Base-by-base conservation (phyloP, 2,329 filamentous ascomycete species). In the Tolypocladium tropicale region DNA sequence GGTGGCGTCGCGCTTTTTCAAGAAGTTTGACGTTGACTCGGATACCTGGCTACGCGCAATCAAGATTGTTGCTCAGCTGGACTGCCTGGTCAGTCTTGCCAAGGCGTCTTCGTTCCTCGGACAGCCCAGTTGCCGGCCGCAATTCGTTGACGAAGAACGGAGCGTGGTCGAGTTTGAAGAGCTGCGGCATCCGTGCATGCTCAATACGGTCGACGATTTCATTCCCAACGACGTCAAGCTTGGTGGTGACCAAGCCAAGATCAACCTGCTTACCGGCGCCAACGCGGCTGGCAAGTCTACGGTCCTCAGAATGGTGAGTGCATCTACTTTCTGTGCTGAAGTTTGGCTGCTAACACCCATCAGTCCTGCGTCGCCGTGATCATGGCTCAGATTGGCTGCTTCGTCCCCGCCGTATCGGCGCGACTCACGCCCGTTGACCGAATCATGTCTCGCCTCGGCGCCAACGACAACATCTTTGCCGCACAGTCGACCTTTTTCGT, bases 401-500 rank as follows among this genome's bases (percentile, higher is more conserved):
- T 95, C 63, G 84, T 99, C 1, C 94, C 94, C 1, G 92, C 90
- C 57, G 78, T 81, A 21, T 90, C 85, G 3, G 94, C 94, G 1
- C 84, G 81, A 3, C 79, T 99, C 49, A 97, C 93, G 0, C 93
- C 94, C 0, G 85, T 95, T 3, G 94, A 99, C 69, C 89, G 94
- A 55, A 97, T 99, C 76, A 99, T 99, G 94, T 97, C 93, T 11
- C 90, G 94, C 50, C 83, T 99, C 0, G 94, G 94, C 11, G 94
- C 94, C 52, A 96, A 97, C 66, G 94, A 99, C 82, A 97, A 97
- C 72, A 99, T 99, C 64, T 97, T 99, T 68, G 94, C 93, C 1
- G 90, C 93, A 0, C 94, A 99, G 71, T 95, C 90, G 16, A 99
- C 94, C 2, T 99, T 99, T 78, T 97, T 99, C 67, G 93, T 99